Evolutionary conservation across 176 grass and related monocot species (phyloP).

Genomic region (Ensete ventricosum): DNA sequence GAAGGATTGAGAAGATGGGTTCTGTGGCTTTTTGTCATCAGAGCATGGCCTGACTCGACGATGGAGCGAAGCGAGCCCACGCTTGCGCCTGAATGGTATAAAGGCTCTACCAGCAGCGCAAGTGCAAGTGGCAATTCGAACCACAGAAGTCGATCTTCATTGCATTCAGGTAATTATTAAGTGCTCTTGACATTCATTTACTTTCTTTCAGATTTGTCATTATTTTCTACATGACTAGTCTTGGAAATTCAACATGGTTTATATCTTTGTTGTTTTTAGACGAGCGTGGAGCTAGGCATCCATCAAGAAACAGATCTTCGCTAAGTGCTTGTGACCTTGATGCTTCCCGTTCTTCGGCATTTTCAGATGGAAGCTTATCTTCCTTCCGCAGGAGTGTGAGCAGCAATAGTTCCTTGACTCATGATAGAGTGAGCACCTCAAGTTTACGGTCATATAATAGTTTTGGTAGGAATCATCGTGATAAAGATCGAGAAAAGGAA

Average conservation of each 20-base stretch:
- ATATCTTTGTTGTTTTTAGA: background rate
- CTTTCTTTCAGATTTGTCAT: background rate
- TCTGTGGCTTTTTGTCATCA: background rate
- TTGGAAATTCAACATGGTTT: background rate
- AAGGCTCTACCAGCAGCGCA: background rate
- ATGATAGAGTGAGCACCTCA: background rate
- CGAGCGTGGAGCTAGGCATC: background rate
- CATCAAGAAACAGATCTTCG: background rate
- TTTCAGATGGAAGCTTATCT: background rate
- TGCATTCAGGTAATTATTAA: slow-evolving; percentile 1
- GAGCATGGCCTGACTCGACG: background rate
- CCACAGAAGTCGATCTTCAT: background rate
- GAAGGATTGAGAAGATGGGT: background rate
- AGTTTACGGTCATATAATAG: slow-evolving; percentile 1
- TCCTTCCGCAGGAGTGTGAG: background rate
- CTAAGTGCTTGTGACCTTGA: background rate
- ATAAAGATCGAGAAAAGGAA: slow-evolving; percentile 3
- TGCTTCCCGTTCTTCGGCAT: background rate
- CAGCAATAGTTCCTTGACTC: slow-evolving; percentile 1
- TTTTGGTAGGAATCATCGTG: slow-evolving; percentile 12
- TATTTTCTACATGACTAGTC: background rate
- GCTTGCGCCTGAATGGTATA: slow-evolving; percentile 7
- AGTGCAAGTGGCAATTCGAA: slow-evolving; percentile 3
- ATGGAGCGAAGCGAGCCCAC: slow-evolving; percentile 9
- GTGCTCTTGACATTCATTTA: background rate